These are phyloP conservation scores for Quercus lobata DNA, from an alignment of 331 rosid species.

Conservation along the genomic window DNA sequence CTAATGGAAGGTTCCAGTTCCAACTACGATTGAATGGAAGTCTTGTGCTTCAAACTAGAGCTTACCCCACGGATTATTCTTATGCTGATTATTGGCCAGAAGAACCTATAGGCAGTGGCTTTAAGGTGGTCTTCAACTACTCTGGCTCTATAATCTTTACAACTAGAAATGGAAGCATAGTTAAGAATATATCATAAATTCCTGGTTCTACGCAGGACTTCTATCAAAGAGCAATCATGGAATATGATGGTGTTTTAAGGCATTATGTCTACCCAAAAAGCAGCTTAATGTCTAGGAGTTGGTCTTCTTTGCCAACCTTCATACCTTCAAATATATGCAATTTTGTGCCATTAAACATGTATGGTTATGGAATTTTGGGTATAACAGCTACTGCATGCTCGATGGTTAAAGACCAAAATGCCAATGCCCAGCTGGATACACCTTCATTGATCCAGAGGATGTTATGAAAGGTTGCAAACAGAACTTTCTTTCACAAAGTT, in stretches of 20 bases:
- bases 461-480: too few relatives aligned
- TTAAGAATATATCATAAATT: not conserved
- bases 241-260: not conserved
- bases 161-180: not conserved
- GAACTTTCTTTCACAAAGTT: too few relatives aligned
- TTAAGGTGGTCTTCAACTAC: not conserved
- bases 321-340: too few relatives aligned
- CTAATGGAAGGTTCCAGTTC: too few relatives aligned
- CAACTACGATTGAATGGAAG: not conserved
- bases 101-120: not conserved
- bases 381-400: too few relatives aligned
- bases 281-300: not conserved
- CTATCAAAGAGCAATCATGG: not conserved
- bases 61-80: not conserved
- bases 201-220: not conserved
- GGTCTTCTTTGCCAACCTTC: too few relatives aligned
- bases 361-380: too few relatives aligned
- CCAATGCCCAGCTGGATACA: too few relatives aligned
- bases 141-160: not conserved
- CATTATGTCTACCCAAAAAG: not conserved
- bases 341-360: too few relatives aligned
- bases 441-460: too few relatives aligned
- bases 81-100: not conserved
- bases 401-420: too few relatives aligned
- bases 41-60: conserved; percentile 7